phyloP scores from a whole-genome alignment of 257 asterid species.

The Orobanche coerulescens region DNA sequence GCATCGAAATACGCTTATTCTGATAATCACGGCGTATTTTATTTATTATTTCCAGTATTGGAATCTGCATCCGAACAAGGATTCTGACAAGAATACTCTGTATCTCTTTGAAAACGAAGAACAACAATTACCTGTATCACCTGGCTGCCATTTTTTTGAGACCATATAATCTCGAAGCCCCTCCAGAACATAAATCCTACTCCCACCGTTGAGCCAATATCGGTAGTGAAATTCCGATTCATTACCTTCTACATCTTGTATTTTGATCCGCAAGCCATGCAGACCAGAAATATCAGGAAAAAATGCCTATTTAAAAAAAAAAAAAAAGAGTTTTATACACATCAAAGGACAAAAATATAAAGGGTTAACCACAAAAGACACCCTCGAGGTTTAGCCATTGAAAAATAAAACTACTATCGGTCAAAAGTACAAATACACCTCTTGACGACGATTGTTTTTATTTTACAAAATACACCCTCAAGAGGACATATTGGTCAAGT shows the following conservation, averaged over 20 bases:
- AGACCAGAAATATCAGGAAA: conserved; percentile 56
- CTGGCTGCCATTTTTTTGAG: conserved; percentile 58
- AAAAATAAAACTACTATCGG: no score
- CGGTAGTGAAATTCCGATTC: conserved; percentile 60
- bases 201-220: conserved; percentile 47
- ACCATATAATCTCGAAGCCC: conserved; percentile 63
- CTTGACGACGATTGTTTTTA: no score
- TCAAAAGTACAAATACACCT: no score
- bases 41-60: not conserved
- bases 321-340: conserved; percentile 5
- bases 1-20: not conserved
- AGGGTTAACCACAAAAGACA: not conserved
- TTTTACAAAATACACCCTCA: no score
- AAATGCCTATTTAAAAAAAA: conserved; percentile 37
- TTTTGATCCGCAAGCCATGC: conserved; percentile 40
- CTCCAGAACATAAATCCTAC: conserved; percentile 54
- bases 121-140: conserved; percentile 51
- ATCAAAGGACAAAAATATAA: not conserved
- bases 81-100: not conserved
- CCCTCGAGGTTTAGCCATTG: no score
- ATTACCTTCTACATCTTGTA: conserved; percentile 62
- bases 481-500: no score
- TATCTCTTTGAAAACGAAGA: not conserved
- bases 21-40: not conserved
- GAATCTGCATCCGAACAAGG: not conserved